Conservation (phyloP, 2,329 filamentous ascomycete species). For the Sclerotinia nivalis region DNA sequence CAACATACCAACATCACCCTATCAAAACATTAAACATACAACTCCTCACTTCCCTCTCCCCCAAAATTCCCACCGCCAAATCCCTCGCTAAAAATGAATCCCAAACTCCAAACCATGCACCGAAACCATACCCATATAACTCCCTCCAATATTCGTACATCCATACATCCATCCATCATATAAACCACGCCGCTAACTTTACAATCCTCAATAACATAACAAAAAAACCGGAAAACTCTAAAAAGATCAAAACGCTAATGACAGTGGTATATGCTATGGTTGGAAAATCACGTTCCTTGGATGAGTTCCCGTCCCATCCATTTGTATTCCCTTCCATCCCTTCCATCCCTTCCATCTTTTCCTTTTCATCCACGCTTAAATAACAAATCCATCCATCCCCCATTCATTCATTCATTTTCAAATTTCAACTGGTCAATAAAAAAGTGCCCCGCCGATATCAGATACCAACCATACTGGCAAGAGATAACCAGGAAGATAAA, state of each 20-base stretch:
- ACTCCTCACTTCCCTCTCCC: too few relatives aligned
- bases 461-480: constrained; percentile 4
- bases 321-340: background rate
- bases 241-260: constrained; percentile 25
- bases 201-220: background rate
- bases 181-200: constrained; percentile 9
- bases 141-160: constrained; percentile 13
- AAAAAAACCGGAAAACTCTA: constrained; percentile 7
- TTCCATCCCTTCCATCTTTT: background rate
- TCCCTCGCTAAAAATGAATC: background rate
- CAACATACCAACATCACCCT: background rate
- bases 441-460: background rate
- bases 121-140: background rate
- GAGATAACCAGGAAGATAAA: background rate
- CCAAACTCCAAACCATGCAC: constrained; percentile 9
- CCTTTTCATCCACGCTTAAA: constrained; percentile 5
- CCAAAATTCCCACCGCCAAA: background rate
- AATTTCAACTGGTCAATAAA: background rate
- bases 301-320: constrained; percentile 9
- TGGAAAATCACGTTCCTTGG: constrained; percentile 13
- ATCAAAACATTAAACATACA: constrained; percentile 5
- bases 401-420: constrained; percentile 5
- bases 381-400: constrained; percentile 2
- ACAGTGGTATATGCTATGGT: constrained; percentile 25
- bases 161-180: background rate